Evolutionary conservation across 1,139 yeast species (phyloP), one percentile per base, ranked within the genome.

Genomic region (Geotrichum bryndzae): DNA sequence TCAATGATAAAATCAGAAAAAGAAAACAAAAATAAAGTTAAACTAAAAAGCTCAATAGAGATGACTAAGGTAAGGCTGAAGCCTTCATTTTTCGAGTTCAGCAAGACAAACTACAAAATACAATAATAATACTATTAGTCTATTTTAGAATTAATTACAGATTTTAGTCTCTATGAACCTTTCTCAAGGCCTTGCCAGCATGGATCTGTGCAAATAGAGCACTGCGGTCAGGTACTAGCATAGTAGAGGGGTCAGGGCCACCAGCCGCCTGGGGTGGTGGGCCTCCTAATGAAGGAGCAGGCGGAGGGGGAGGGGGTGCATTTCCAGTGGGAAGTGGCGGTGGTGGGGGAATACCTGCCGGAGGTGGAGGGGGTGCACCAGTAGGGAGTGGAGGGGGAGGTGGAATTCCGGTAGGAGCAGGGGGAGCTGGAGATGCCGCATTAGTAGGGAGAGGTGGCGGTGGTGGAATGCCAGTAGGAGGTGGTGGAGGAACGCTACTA

Each of bases 201-300:
- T 79, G 79, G 63, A 84, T 84, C 68, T 84, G 86, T 8, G 85
- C 84, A 56, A 84, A 76, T 53, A 84, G 52, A 11, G 61, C 61
- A 51, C 58, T 59, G 13, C 61, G 58, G 52, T 59, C 61, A 11
- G 61, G 75, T 0, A 84, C 83, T 27, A 78, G 73, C 53, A 82
- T 76, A 61, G 77, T 73, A 4, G 80, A 78, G 1, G 76, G 71
- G 0, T 77, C 79, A 13, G 67, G 62, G 1, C 61, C 54, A 15
- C 33, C 8, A 69, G 58, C 13, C 33, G 76, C 71, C 10, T 75
- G 73, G 3, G 79, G 75, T 4, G 77, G 69, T 1, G 74, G 69
- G 3, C 72, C 69, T 7, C 74, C 70, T 65, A 64, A 18, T 68
- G 68, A 15, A 67, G 66, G n/a, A n/a, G 76, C 70, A 15, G 77